A percentile compares a stretch with the other conserved stretches of the same genome.
phyloP scores from a whole-genome alignment of 2,329 filamentous ascomycete species.

The Didymella keratinophila region DNA sequence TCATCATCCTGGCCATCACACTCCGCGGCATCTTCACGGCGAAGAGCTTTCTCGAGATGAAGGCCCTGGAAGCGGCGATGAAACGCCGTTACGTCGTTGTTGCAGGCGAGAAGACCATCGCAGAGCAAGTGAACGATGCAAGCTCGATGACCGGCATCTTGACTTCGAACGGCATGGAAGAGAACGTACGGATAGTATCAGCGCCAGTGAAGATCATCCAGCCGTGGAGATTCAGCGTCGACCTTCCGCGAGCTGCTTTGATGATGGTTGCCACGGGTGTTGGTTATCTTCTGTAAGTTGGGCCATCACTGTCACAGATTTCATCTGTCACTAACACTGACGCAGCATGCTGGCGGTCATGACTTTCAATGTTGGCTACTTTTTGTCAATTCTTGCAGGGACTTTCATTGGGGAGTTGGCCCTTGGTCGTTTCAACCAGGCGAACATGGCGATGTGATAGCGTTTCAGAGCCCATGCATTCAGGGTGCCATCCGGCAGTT shows the following conservation, averaged over 20 bases:
- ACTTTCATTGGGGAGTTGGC: constrained; percentile 86
- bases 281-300: constrained; percentile 83
- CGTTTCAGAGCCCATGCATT: constrained; percentile 1
- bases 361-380: constrained; percentile 88
- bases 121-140: constrained; percentile 63
- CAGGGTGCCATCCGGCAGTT: neutral
- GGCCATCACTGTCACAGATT: neutral
- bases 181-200: constrained; percentile 77
- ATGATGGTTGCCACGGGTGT: constrained; percentile 78
- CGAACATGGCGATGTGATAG: constrained; percentile 40
- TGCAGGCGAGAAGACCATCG: constrained; percentile 66
- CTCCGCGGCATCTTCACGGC: constrained; percentile 76
- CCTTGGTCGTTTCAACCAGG: constrained; percentile 70
- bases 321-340: constrained; percentile 28
- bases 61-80: constrained; percentile 77
- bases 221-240: constrained; percentile 84
- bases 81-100: constrained; percentile 80
- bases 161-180: constrained; percentile 80
- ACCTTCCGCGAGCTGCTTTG: constrained; percentile 74
- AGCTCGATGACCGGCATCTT: constrained; percentile 71
- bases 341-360: constrained; percentile 89
- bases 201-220: constrained; percentile 61
- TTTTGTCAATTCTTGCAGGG: constrained; percentile 77
- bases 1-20: constrained; percentile 76
- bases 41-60: constrained; percentile 66